Base-by-base conservation (phyloP, 192 early-diverging fungal genomes). In the Dissophora globulifera region DNA sequence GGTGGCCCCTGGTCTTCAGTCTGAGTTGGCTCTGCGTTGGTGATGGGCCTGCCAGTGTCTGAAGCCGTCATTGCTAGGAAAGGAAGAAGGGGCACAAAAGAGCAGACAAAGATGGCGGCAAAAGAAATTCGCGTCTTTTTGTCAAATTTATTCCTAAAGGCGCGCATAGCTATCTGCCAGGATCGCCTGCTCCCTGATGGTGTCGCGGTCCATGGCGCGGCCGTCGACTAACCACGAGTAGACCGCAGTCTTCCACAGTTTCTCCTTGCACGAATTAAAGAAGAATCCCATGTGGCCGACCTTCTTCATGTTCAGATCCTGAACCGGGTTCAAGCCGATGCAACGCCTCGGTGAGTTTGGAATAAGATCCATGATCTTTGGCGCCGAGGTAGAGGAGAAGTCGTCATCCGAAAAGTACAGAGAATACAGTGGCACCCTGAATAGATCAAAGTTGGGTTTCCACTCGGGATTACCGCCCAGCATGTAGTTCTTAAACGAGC, bases 281-380 rank as follows among this genome's bases (percentile, higher is more conserved):
- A 76, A 76, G 23, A 76, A 76, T 7, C 72, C 72, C 72, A 76
- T 76, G 41, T 76, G 72, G 26, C 63, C 72, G 6, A 76, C 72
- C 72, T 76, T 76, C 47, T 76, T 76, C 72, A 76, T 76, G 31
- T 76, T 66, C 51, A 76, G 33, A 27, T 76, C 72, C 30, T 49
- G 35, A 17, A 76, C 45, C 0, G 72, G 72, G n/a, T 62, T 31
- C 6, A 76, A 4, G 6, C 72, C 64, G 16, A 76, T 64, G 40
- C 72, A 76, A 16, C 53, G 42, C 11, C 52, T 50, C 46, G 55
- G 50, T 4, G 72, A 56, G 40, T 76, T 76, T 0, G 72, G 72
- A 30, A 76, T 60, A n/a, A 43, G 3, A 11, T 57, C 40, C 64
- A 76, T 67, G 40, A 76, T 67, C 25, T 5, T 3, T 1, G 72